phyloP scores from a whole-genome alignment of 495 filamentous ascomycete genomes.

The Trichoderma asperelloides region DNA sequence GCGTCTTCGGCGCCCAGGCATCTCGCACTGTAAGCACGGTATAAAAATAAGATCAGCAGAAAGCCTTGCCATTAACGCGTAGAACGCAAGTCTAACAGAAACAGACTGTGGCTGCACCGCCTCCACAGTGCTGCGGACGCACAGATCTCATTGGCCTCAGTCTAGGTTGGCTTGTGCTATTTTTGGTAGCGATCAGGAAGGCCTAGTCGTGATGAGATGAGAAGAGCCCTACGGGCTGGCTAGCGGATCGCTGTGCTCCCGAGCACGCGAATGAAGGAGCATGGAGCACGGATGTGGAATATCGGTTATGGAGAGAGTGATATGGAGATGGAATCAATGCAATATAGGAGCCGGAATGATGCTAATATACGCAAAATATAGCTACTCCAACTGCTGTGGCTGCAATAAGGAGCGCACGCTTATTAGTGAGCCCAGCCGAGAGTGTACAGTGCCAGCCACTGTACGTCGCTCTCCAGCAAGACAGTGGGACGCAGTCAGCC shows the following conservation, averaged over 20 bases:
- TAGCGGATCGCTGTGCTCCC: not conserved
- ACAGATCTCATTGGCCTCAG: not conserved
- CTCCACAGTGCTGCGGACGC: not conserved
- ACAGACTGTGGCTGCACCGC: not conserved
- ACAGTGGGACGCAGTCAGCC: conserved; percentile 7
- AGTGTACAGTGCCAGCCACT: not conserved
- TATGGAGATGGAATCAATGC: not conserved
- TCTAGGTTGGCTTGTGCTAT: not conserved
- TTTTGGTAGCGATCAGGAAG: not conserved
- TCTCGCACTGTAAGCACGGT: not conserved
- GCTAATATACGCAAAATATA: not conserved
- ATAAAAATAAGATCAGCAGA: not conserved
- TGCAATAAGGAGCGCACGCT: not conserved
- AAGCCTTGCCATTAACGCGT: not conserved
- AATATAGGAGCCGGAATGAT: not conserved
- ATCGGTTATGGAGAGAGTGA: not conserved
- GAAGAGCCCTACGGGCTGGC: not conserved
- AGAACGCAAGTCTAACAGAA: not conserved
- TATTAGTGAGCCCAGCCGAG: not conserved
- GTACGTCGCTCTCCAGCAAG: not conserved
- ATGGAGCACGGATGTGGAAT: not conserved
- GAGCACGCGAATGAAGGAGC: not conserved
- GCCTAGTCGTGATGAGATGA: not conserved
- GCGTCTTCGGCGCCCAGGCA: too few species aligned
- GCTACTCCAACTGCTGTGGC: not conserved